Conservation (phyloP, 2,329 filamentous ascomycete genomes). For the Aspergillus luchuensis region DNA sequence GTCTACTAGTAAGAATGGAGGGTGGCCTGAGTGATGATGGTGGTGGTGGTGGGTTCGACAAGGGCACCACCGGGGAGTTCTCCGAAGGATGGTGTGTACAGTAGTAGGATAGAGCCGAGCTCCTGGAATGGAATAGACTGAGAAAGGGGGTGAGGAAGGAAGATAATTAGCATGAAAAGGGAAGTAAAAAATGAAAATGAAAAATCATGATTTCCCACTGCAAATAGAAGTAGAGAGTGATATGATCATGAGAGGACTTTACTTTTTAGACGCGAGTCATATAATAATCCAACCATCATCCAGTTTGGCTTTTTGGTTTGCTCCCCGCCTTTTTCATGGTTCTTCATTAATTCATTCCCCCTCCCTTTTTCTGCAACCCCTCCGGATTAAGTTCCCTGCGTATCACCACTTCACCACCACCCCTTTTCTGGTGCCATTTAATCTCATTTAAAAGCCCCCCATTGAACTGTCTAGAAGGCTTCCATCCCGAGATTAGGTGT, state of each 20-base stretch:
- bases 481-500: background rate
- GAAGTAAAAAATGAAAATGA: too few relatives aligned
- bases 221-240: too few relatives aligned
- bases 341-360: background rate
- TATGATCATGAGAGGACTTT: too few relatives aligned
- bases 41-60: background rate
- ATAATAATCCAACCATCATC: background rate
- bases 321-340: slow-evolving; percentile 16
- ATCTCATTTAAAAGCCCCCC: background rate
- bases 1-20: background rate
- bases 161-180: background rate
- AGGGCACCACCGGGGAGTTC: background rate
- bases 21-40: background rate
- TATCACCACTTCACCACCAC: background rate
- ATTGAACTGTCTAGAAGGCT: slow-evolving; percentile 6
- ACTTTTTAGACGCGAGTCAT: too few relatives aligned
- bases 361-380: slow-evolving; percentile 15
- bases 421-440: slow-evolving; percentile 13
- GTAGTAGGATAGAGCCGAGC: too few relatives aligned
- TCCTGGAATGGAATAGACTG: background rate
- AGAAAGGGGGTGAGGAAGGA: too few relatives aligned
- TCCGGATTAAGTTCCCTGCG: slow-evolving; percentile 15
- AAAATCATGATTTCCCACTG: too few relatives aligned
- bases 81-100: background rate
- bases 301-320: slow-evolving; percentile 8